Evolutionary conservation across 2,329 filamentous ascomycete genomes (phyloP).

Genomic region (Didymella keratinophila): DNA sequence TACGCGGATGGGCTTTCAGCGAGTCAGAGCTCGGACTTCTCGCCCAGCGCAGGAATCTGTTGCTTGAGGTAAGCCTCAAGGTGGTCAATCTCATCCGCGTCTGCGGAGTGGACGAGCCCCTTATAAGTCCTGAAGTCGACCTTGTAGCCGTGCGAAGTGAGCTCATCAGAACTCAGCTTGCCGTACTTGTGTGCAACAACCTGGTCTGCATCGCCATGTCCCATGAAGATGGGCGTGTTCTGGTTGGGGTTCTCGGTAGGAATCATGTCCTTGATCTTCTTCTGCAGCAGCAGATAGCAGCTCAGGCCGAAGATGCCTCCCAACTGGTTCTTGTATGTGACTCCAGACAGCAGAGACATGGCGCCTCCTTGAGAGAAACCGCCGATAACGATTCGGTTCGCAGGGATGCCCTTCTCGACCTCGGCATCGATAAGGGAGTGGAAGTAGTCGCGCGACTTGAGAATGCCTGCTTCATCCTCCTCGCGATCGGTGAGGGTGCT

Average conservation of each 20-base stretch:
- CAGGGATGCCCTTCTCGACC: conserved; percentile 79
- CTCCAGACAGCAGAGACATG: conserved; percentile 80
- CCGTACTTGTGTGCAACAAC: conserved; percentile 77
- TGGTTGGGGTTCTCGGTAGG: conserved; percentile 65
- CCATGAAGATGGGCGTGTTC: conserved; percentile 86
- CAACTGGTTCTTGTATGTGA: conserved; percentile 76
- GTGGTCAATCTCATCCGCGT: conserved; percentile 80
- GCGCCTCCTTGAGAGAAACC: conserved; percentile 89
- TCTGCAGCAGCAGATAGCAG: conserved; percentile 77
- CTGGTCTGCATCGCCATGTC: conserved; percentile 80
- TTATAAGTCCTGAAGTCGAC: conserved; percentile 79
- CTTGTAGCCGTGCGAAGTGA: conserved; percentile 75
- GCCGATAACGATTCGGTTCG: conserved; percentile 84
- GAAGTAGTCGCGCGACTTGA: conserved; percentile 76
- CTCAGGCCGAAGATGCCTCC: conserved; percentile 90
- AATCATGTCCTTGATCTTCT: conserved; percentile 64
- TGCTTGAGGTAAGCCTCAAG: conserved; percentile 71
- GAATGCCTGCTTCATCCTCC: conserved; percentile 77
- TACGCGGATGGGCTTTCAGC: conserved; percentile 4
- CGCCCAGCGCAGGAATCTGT: conserved; percentile 59
- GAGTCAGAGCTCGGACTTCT: conserved; percentile 47
- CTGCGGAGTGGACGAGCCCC: conserved; percentile 77
- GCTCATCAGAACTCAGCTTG: conserved; percentile 67
- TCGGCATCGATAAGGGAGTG: conserved; percentile 81
- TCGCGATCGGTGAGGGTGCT: conserved; percentile 54